phyloP scores from a whole-genome alignment of 106 monocot species.

The Dendrobium huoshanense region DNA sequence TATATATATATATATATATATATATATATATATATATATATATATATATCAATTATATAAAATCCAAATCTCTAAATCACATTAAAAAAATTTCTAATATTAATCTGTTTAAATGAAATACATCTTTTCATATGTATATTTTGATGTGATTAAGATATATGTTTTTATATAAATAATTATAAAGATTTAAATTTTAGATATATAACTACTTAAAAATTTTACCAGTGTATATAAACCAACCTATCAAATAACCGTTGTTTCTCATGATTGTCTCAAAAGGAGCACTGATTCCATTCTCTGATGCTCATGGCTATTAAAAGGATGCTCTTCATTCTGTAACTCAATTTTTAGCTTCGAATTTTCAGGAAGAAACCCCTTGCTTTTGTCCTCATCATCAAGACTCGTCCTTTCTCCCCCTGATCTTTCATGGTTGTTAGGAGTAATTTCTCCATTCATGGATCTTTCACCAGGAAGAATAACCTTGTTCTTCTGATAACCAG shows the following conservation, averaged over 20 bases:
- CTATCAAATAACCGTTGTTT: not conserved
- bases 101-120: too few species aligned
- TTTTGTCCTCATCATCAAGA: not conserved
- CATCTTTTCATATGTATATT: too few species aligned
- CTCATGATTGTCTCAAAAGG: conserved; percentile 12
- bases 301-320: conserved; percentile 15
- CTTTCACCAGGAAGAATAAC: not conserved
- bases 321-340: conserved; percentile 17
- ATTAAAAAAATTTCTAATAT: too few species aligned
- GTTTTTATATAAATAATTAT: too few species aligned
- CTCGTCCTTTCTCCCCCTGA: not conserved
- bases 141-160: too few species aligned
- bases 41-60: too few species aligned
- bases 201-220: too few species aligned
- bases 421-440: not conserved
- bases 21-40: too few species aligned
- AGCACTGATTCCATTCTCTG: conserved; percentile 19
- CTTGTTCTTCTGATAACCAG: not conserved
- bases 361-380: not conserved
- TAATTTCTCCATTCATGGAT: not conserved
- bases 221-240: too few species aligned
- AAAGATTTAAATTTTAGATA: too few species aligned
- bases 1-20: too few species aligned
- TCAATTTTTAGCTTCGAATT: conserved; percentile 22
- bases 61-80: too few species aligned